Evolutionary conservation across 1,284 basidiomycete genomes (phyloP), one percentile per base, ranked within the genome.

Genomic region (Sparassis latifolia): DNA sequence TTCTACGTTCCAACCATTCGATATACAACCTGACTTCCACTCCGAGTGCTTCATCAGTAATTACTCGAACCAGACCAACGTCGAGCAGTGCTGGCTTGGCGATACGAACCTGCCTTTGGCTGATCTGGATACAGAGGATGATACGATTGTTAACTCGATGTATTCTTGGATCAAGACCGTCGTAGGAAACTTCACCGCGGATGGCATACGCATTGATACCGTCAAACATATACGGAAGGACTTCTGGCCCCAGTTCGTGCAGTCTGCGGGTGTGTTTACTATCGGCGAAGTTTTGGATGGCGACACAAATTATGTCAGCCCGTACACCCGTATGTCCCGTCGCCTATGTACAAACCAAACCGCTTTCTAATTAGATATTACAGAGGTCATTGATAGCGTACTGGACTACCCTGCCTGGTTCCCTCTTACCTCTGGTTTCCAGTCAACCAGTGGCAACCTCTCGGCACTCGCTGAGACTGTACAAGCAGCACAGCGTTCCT

Each of bases 151-250:
- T 30, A 64, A 69, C 27, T 71, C 71, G 12, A 80, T 87, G 59
- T 71, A 79, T 45, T 62, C 66, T 5, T 90, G 85, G 86, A 80
- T 90, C 54, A 62, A 69, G 30, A 66, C 73, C 30, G 70, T 88
- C 3, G 82, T 87, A 12, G 58, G 75, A 50, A 79, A 81, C 55
- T 90, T 84, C 61, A 66, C 68, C 28, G 79, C 88, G 50, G 84
- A 86, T 59, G 83, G 83, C 10, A 73, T 92, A 47, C 79, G 89
- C 41, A 88, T 92, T 61, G 90, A 93, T 62, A 87, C 56, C n/a
- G 55, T 55, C 46, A 87, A 83, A 62, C 82, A 86, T 58, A 74
- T 86, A 31, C 73, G 83, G 33, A 71, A 76, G 45, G 70, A 75
- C 52, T 89, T 89, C 63, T 88, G 84, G 85, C 76, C 82, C 0